phyloP scores from a whole-genome alignment of 306 rosid species.

The Bauhinia variegata region DNA sequence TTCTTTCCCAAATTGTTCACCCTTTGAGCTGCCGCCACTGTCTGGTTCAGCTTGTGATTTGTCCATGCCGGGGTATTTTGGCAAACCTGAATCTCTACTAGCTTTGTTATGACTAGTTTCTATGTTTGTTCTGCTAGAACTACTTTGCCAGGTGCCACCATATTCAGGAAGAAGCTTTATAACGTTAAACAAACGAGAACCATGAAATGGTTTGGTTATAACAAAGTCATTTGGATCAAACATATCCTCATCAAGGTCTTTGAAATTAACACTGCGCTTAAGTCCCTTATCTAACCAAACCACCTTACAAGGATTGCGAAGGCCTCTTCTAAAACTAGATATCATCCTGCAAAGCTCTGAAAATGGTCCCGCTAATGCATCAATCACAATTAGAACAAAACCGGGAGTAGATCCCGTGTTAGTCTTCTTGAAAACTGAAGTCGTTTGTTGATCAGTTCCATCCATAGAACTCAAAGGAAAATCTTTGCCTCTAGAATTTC shows the following conservation, averaged over 20 bases:
- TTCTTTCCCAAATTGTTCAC: slow-evolving; percentile 17
- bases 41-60: slow-evolving; percentile 5
- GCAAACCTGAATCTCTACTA: slow-evolving; percentile 9
- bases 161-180: slow-evolving; percentile 71
- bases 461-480: slow-evolving; percentile 32
- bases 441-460: slow-evolving; percentile 24
- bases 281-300: slow-evolving; percentile 68
- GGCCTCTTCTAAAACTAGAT: slow-evolving; percentile 34
- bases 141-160: slow-evolving; percentile 46
- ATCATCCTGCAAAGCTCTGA: slow-evolving; percentile 30
- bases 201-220: slow-evolving; percentile 66
- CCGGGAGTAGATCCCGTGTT: slow-evolving; percentile 30
- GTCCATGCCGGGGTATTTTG: too few species aligned
- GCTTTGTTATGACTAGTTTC: background rate
- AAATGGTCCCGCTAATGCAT: slow-evolving; percentile 41
- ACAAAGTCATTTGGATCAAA: slow-evolving; percentile 51
- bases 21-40: slow-evolving; percentile 18
- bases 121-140: background rate
- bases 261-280: slow-evolving; percentile 13
- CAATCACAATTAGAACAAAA: slow-evolving; percentile 44
- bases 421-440: slow-evolving; percentile 36
- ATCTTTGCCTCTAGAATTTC: slow-evolving; percentile 23
- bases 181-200: slow-evolving; percentile 52
- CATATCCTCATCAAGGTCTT: slow-evolving; percentile 18
- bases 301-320: slow-evolving; percentile 47